A percentile compares a stretch with the other conserved stretches of the same genome.
These are phyloP conservation scores for Fusarium sp. DNA, from an alignment of 2,329 filamentous ascomycete species.

Conservation along the genomic window DNA sequence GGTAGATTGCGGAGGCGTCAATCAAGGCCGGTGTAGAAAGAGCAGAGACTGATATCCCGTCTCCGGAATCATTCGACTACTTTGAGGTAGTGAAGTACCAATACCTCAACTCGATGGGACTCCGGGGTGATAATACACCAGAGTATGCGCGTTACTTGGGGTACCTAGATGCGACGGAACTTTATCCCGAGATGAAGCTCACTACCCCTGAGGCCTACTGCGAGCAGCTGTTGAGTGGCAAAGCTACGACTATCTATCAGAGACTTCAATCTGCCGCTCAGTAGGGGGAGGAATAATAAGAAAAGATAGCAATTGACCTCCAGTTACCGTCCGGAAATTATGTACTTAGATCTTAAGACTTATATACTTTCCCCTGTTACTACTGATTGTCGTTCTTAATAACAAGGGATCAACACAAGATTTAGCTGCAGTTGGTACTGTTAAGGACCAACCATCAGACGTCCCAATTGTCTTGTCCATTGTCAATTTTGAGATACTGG, in stretches of 20 bases:
- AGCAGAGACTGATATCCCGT: not conserved
- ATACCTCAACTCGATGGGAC: not conserved
- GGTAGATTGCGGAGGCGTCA: not conserved
- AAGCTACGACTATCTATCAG: not conserved
- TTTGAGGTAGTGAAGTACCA: not conserved
- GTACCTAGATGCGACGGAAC: not conserved
- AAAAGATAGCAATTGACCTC: not conserved
- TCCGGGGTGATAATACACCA: not conserved
- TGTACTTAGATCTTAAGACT: not conserved
- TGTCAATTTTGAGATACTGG: too few relatives aligned
- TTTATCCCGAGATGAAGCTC: not conserved
- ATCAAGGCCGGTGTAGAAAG: not conserved
- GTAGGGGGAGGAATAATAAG: fast-evolving
- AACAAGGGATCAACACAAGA: too few relatives aligned
- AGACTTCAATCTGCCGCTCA: not conserved
- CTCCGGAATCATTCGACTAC: not conserved
- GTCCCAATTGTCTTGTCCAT: too few relatives aligned
- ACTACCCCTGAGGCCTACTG: not conserved
- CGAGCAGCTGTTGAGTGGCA: not conserved
- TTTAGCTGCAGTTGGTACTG: too few relatives aligned
- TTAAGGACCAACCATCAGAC: too few relatives aligned
- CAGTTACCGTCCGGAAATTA: not conserved
- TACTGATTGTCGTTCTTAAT: too few relatives aligned
- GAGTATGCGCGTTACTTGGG: not conserved
- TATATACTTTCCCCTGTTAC: not conserved